Evolutionary conservation across 2,329 filamentous ascomycete species (phyloP), one percentile per base, ranked within the genome.

Genomic region (Didymosphaeria variabile): DNA sequence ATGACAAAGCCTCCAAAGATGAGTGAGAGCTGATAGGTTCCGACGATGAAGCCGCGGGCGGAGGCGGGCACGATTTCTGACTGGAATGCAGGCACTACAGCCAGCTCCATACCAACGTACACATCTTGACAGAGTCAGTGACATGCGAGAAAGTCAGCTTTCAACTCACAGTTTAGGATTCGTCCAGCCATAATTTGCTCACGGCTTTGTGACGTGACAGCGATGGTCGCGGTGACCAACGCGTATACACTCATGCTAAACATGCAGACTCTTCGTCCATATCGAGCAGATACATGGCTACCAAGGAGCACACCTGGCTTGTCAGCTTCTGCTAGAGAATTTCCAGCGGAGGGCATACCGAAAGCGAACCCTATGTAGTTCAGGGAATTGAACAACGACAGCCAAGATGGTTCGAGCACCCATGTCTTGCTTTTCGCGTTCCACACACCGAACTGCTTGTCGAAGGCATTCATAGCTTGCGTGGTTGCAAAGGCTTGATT

Each of bases 281-380:
- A 61, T 49, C 55, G 62, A 44, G 10, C n/a, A 58, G 74, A 64
- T 73, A 82, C 81, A 85, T 19, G 84, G 84, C 61, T 85, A 21
- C 85, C 17, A 83, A 85, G 46, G 85, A 80, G n/a, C 72, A 76
- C 3, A 84, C 82, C 66, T 85, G 81, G n/a, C 31, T 15, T 21
- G 29, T 46, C 17, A 56, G 34, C 17, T 12, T 19, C 31, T 29
- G 34, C 34, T 15, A 36, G 5, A 36, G 15, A 12, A 36, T 36
- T 10, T 12, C 15, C 10, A 36, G 34, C 15, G 34, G 34, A 10
- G 15, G 3, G 2, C 50, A 36, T 50, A 59, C 57, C 57, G 38
- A 52, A 40, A 19, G 57, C 57, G 32, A 59, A 59, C 0, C 57
- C 57, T 38, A 59, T 50, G 34, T 59, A 59, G 32, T 59, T 59